These are phyloP conservation scores for Neurospora sp. DNA, from an alignment of 495 filamentous ascomycete genomes.

Conservation along the genomic window DNA sequence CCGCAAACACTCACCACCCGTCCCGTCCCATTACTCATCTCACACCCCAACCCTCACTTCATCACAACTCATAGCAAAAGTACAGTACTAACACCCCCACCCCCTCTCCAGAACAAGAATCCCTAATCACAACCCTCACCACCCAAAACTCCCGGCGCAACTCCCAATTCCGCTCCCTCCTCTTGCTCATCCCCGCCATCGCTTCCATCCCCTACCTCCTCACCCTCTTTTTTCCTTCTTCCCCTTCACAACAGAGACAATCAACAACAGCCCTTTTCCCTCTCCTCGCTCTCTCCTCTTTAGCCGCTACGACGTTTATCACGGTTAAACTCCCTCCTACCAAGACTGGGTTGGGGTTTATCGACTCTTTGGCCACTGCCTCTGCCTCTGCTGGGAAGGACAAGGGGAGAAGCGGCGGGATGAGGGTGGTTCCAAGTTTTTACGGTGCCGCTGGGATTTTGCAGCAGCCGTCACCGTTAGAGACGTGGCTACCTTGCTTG, in stretches of 20 bases:
- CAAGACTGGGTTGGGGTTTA: constrained; percentile 21
- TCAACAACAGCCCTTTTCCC: constrained; percentile 33
- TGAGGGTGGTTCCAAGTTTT: not conserved
- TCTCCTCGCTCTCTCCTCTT: constrained; percentile 48
- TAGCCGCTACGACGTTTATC: constrained; percentile 47
- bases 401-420: not conserved
- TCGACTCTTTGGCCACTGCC: constrained; percentile 20
- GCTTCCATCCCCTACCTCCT: constrained; percentile 43
- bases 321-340: constrained; percentile 31
- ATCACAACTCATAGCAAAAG: not conserved
- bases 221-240: constrained; percentile 29
- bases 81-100: not conserved
- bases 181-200: constrained; percentile 48
- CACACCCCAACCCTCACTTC: not conserved
- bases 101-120: constrained; percentile 51
- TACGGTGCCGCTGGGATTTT: constrained; percentile 3
- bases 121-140: constrained; percentile 48
- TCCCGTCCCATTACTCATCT: not conserved
- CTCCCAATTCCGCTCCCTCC: constrained; percentile 44
- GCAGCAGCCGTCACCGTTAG: constrained; percentile 24
- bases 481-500: constrained; percentile 36
- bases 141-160: constrained; percentile 49
- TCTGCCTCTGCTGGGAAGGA: not conserved
- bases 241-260: constrained; percentile 16
- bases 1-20: not conserved